Conservation (phyloP, 306 rosid species). For the Aeschynomene evenia region DNA sequence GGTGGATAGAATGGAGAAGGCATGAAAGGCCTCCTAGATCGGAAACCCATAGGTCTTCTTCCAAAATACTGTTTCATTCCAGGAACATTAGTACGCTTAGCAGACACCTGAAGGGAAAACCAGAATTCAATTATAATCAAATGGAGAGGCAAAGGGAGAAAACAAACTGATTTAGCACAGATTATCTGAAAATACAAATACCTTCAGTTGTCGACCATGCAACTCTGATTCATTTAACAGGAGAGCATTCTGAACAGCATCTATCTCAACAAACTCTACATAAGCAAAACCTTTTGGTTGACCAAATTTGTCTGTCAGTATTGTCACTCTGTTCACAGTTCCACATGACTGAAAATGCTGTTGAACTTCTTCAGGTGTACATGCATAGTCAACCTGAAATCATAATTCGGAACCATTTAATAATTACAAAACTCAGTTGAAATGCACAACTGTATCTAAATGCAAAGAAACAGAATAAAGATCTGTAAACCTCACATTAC, state of each 20-base stretch:
- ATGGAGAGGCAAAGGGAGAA: background rate
- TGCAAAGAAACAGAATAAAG: background rate
- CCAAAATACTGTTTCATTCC: conserved; percentile 92
- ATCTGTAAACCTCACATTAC: conserved; percentile 75
- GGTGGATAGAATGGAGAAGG: conserved; percentile 80
- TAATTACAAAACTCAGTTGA: conserved; percentile 8
- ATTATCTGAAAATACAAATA: conserved; percentile 26
- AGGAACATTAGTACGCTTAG: conserved; percentile 91
- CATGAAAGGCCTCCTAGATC: conserved; percentile 80
- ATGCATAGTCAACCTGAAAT: conserved; percentile 93
- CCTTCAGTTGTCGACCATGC: conserved; percentile 99
- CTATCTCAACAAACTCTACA: conserved; percentile 95
- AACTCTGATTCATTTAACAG: conserved; percentile 91
- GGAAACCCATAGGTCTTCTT: conserved; percentile 71
- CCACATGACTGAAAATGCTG: conserved; percentile 99
- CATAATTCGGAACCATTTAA: conserved; percentile 27
- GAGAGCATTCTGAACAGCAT: conserved; percentile 92
- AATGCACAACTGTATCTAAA: background rate
- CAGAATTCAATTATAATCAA: conserved; percentile 29
- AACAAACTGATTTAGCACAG: conserved; percentile 14
- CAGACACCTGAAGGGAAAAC: conserved; percentile 73
- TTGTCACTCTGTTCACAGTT: conserved; percentile 97
- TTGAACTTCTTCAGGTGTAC: conserved; percentile 99
- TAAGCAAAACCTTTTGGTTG: conserved; percentile 99
- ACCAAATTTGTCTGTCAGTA: conserved; percentile 98